These are phyloP conservation scores for Colletotrichum orchidophilum DNA, from an alignment of 2,329 filamentous ascomycete species.

Conservation along the genomic window DNA sequence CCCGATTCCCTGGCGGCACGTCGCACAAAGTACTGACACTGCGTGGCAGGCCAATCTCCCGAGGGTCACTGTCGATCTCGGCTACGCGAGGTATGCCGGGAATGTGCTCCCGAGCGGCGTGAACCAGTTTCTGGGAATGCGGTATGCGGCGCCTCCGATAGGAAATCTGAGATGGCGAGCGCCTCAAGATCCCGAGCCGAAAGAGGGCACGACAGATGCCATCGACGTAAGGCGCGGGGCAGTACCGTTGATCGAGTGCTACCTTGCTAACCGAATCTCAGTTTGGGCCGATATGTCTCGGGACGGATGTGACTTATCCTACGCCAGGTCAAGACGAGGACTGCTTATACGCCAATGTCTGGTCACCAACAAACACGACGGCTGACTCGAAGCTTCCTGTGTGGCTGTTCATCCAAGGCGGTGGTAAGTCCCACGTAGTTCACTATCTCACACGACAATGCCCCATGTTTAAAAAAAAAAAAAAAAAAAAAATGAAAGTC, in stretches of 20 bases:
- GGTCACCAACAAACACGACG: conserved; percentile 65
- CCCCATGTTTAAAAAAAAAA: too few relatives aligned
- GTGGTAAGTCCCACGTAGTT: conserved; percentile 35
- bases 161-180: conserved; percentile 61
- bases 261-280: conserved; percentile 36
- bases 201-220: conserved; percentile 46
- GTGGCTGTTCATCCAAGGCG: conserved; percentile 67
- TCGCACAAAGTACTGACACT: conserved; percentile 1
- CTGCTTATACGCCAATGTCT: conserved; percentile 75
- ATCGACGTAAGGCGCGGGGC: conserved; percentile 41
- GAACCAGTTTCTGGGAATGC: conserved; percentile 57
- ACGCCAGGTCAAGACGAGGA: conserved; percentile 59
- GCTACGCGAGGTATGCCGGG: conserved; percentile 57
- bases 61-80: conserved; percentile 46
- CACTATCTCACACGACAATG: neutral
- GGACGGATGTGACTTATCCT: conserved; percentile 45
- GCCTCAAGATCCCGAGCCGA: conserved; percentile 53
- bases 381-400: conserved; percentile 69
- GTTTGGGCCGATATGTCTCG: conserved; percentile 58
- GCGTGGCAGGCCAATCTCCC: conserved; percentile 20
- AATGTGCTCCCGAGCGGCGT: conserved; percentile 48
- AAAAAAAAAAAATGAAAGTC: neutral
- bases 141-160: conserved; percentile 62
- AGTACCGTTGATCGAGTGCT: neutral
- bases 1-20: neutral